Conservation (phyloP, 768 basidiomycete species). For the Gymnopilus junonius region DNA sequence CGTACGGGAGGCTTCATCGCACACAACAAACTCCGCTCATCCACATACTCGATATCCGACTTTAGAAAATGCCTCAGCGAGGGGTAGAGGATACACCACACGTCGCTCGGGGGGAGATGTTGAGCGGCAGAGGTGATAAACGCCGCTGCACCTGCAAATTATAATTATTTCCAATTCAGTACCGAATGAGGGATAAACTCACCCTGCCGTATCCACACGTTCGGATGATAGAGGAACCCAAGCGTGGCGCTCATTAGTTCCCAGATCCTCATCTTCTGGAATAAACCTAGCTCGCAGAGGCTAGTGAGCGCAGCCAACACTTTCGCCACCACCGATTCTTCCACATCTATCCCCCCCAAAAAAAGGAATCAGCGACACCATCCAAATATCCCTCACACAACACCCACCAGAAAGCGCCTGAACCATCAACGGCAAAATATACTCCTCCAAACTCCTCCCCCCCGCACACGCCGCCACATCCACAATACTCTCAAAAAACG, state of each 20-base stretch:
- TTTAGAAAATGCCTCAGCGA: slow-evolving; percentile 85
- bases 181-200: not conserved
- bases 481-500: slow-evolving; percentile 92
- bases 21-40: slow-evolving; percentile 74
- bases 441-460: slow-evolving; percentile 90
- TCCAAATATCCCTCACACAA: not conserved
- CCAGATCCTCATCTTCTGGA: slow-evolving; percentile 97
- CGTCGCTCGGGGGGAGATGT: slow-evolving; percentile 83
- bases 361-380: not conserved
- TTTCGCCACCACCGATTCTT: slow-evolving; percentile 91
- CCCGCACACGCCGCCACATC: slow-evolving; percentile 96
- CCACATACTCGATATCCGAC: slow-evolving; percentile 77
- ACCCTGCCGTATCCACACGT: slow-evolving; percentile 83
- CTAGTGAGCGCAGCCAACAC: slow-evolving; percentile 89
- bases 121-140: slow-evolving; percentile 88
- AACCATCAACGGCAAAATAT: slow-evolving; percentile 95
- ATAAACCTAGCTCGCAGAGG: slow-evolving; percentile 86
- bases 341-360: slow-evolving; percentile 66
- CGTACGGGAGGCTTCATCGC: slow-evolving; percentile 82
- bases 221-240: slow-evolving; percentile 94
- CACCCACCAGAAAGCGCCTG: slow-evolving; percentile 86
- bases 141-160: slow-evolving; percentile 70
- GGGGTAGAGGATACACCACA: slow-evolving; percentile 98
- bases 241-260: slow-evolving; percentile 89
- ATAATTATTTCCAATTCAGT: too few species aligned